Evolutionary conservation across 2,329 filamentous ascomycete genomes (phyloP), one percentile per base, ranked within the genome.

Genomic region (Raffaelea arxii): DNA sequence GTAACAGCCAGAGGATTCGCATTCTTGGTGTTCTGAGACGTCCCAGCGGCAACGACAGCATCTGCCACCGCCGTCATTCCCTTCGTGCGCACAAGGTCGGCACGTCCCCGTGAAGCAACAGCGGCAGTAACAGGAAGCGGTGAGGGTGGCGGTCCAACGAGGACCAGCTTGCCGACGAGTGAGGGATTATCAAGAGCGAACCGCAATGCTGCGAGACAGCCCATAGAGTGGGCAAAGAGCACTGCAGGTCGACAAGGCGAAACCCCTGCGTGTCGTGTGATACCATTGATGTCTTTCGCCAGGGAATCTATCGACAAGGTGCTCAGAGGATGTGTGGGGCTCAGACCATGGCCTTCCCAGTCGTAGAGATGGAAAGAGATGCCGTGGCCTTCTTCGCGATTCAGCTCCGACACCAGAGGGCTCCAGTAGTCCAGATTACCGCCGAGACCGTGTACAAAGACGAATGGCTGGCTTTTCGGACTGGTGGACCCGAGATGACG

Each of bases 341-440:
- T 46, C 25, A 41, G 38, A 22, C 44, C 44, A n/a, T 41, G 44
- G 37, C 44, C 44, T 25, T 46, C 44, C 10, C 16, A n/a, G 21
- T 46, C 44, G 6, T 32, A 46, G 11, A 46, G 25, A 27, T 46
- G 44, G 9, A 36, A 11, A 2, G 43, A 39, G 14, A 36, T 18
- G 32, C 14, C 27, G 41, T 16, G 19, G 3, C 18, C 27, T 27
- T 25, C 16, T 16, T 12, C 25, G 2, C 9, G 7, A 14, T 12
- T n/a, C 35, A 21, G 18, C 16, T 11, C 24, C 19, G 24, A 5
- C 4, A 41, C 19, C 1, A 46, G 25, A 9, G 44, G 37, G 21
- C 38, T 46, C 38, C 38, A 46, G 25, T 24, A 32, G 5, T 46
- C 44, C 6, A 21, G 21, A 5, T 37, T 41, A 4, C 38, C 44